Conservation (phyloP, 1,284 basidiomycete species). For the Clitocybe nebularis region DNA sequence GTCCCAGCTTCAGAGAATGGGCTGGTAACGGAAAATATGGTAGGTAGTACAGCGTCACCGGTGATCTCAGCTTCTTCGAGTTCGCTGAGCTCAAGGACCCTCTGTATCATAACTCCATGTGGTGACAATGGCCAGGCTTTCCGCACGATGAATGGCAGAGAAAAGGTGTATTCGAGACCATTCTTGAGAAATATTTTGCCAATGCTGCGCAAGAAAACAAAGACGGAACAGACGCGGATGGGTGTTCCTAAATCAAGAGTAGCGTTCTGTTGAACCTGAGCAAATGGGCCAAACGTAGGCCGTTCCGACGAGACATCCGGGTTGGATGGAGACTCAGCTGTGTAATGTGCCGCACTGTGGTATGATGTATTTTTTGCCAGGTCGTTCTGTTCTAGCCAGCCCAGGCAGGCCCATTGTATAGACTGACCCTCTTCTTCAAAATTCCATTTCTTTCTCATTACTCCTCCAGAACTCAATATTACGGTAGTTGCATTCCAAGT, state of each 20-base stretch:
- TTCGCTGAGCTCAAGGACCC: constrained; percentile 66
- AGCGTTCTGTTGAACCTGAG: constrained; percentile 32
- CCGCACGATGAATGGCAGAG: constrained; percentile 79
- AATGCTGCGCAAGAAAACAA: constrained; percentile 74
- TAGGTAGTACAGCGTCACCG: constrained; percentile 63
- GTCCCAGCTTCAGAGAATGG: constrained; percentile 73
- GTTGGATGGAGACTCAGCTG: constrained; percentile 24
- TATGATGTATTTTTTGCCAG: constrained; percentile 27
- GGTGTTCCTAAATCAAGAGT: constrained; percentile 28
- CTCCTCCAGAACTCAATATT: constrained; percentile 64
- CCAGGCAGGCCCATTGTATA: constrained; percentile 75
- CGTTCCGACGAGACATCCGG: constrained; percentile 27
- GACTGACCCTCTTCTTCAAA: constrained; percentile 68
- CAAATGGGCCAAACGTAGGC: constrained; percentile 62
- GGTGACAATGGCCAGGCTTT: constrained; percentile 76
- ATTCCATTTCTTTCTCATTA: constrained; percentile 72
- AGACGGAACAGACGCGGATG: constrained; percentile 54
- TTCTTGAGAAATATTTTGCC: constrained; percentile 73
- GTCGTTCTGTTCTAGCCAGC: constrained; percentile 56
- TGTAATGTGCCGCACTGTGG: constrained; percentile 35
- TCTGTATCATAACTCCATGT: constrained; percentile 74
- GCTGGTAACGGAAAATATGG: constrained; percentile 73
- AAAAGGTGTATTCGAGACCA: constrained; percentile 73
- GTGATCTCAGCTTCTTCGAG: constrained; percentile 61
- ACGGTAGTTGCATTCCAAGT: constrained; percentile 71